A percentile compares a stretch with the other conserved stretches of the same genome.
phyloP scores from a whole-genome alignment of 2,329 filamentous ascomycete species.

The Aspergillus intermedius region DNA sequence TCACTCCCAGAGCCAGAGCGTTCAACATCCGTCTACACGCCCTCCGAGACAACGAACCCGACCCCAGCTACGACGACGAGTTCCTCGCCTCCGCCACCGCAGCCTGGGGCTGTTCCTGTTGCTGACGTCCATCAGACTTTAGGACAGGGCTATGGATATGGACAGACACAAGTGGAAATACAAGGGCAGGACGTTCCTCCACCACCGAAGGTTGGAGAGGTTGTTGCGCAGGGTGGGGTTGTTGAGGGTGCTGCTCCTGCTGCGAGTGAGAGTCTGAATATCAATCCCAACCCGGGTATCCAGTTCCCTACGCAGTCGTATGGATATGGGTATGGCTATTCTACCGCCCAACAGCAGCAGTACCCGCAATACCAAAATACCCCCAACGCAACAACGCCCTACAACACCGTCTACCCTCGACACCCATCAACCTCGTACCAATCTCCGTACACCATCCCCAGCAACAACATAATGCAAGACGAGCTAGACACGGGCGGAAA shows the following conservation, averaged over 20 bases:
- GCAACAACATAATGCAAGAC: constrained; percentile 2
- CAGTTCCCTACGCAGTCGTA: constrained; percentile 16
- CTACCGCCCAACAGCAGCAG: neutral
- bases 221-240: neutral
- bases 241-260: neutral
- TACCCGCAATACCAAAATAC: neutral
- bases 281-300: neutral
- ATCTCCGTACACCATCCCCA: constrained; percentile 2
- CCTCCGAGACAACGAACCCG: constrained; percentile 19
- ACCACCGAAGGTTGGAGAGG: constrained; percentile 14
- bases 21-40: constrained; percentile 8
- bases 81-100: constrained; percentile 34
- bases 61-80: constrained; percentile 19
- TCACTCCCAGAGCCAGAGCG: neutral
- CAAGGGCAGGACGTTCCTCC: constrained; percentile 14
- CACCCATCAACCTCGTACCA: constrained; percentile 23
- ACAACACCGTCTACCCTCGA: constrained; percentile 19
- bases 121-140: neutral
- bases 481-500: constrained; percentile 19
- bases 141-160: neutral
- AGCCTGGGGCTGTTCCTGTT: constrained; percentile 26
- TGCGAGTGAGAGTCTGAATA: neutral
- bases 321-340: constrained; percentile 1
- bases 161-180: neutral
- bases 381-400: constrained; percentile 7